Conservation (phyloP, 2,329 filamentous ascomycete genomes). For the Xylariaceae sp. region DNA sequence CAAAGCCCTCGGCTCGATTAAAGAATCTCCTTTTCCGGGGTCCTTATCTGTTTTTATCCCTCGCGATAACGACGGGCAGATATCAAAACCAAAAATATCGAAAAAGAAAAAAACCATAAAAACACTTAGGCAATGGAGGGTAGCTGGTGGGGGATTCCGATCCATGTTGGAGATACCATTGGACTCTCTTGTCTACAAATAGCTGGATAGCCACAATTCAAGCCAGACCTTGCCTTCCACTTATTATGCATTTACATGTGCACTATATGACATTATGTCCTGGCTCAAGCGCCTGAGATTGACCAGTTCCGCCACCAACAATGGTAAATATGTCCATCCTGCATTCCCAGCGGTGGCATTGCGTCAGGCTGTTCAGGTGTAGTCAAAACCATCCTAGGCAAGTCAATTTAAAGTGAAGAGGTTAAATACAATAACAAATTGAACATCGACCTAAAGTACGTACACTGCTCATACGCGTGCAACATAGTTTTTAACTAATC, state of each 20-base stretch:
- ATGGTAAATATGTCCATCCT: too few relatives aligned
- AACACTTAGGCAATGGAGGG: constrained; percentile 38
- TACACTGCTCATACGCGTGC: too few relatives aligned
- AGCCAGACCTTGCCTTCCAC: constrained; percentile 26
- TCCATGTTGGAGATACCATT: constrained; percentile 39
- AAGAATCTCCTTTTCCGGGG: constrained; percentile 31
- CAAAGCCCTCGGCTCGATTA: constrained; percentile 46
- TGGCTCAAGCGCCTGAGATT: neutral
- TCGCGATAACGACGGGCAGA: constrained; percentile 26
- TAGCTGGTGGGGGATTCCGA: constrained; percentile 43
- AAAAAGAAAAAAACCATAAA: constrained; percentile 22
- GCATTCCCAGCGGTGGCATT: too few relatives aligned
- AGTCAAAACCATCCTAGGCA: too few relatives aligned
- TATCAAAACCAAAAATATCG: constrained; percentile 14
- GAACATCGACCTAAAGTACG: too few relatives aligned
- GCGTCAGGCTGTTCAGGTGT: too few relatives aligned
- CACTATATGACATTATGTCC: neutral
- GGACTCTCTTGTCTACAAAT: constrained; percentile 38
- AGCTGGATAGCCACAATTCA: constrained; percentile 41
- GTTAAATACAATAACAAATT: too few relatives aligned
- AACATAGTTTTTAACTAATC: too few relatives aligned
- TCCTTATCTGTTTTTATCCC: constrained; percentile 17
- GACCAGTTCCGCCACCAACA: too few relatives aligned
- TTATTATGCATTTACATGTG: constrained; percentile 1
- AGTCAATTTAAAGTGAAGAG: too few relatives aligned